These are phyloP conservation scores for Loxodes magnus DNA, from an alignment of 73 alveolate genomes.

Conservation along the genomic window DNA sequence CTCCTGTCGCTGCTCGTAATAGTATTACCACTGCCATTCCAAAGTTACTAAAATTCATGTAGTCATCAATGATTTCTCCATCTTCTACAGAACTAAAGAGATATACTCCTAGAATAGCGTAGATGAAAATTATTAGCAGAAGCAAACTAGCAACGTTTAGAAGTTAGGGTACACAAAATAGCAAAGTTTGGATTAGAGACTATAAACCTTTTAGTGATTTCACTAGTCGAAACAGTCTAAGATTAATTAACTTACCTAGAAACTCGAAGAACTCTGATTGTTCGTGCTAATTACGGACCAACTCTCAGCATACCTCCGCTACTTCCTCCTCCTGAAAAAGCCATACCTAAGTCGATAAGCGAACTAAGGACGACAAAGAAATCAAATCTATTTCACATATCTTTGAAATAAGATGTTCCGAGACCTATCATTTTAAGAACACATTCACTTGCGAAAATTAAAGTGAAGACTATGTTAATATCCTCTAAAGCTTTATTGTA, in stretches of 20 bases:
- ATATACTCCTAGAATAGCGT: conserved; percentile 80
- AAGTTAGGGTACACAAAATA: conserved; percentile 79
- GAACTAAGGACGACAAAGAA: conserved; percentile 71
- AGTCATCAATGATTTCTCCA: conserved; percentile 46
- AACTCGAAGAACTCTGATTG: conserved; percentile 44
- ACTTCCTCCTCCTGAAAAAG: conserved; percentile 45
- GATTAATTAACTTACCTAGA: too few species aligned
- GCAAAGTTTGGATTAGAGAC: conserved; percentile 48
- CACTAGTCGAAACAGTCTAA: conserved; percentile 50
- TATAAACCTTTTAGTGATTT: conserved; percentile 50
- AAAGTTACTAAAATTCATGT: conserved; percentile 62
- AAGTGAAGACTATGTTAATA: conserved; percentile 41
- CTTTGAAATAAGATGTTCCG: conserved; percentile 56
- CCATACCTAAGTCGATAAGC: conserved; percentile 48
- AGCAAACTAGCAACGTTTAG: conserved; percentile 73
- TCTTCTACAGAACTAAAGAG: conserved; percentile 45
- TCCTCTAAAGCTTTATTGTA: conserved; percentile 24
- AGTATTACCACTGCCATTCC: conserved; percentile 53
- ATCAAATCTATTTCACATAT: conserved; percentile 82
- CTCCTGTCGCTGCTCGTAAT: conserved; percentile 85
- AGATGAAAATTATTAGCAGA: conserved; percentile 68
- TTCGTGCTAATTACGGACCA: conserved; percentile 57
- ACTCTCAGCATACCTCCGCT: conserved; percentile 34
- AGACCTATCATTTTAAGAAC: conserved; percentile 53
- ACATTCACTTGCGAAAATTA: conserved; percentile 58